Evolutionary conservation across 2,329 filamentous ascomycete genomes (phyloP), one percentile per base, ranked within the genome.

Genomic region (Aschersonia sp.): DNA sequence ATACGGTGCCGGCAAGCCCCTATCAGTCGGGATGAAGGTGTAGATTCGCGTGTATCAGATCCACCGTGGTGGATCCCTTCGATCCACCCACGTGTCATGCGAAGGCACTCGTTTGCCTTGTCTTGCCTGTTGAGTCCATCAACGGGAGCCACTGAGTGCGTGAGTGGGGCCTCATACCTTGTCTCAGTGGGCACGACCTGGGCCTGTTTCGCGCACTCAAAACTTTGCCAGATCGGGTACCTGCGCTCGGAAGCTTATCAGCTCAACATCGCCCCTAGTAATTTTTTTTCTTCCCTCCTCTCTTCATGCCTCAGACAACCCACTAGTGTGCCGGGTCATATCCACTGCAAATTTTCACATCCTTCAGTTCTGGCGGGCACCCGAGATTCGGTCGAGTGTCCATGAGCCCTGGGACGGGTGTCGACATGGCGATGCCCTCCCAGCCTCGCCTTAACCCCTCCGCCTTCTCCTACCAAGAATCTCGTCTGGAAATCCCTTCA

Each of bases 51-150:
- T 45, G 48, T 33, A 31, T 42, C 47, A 31, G 46, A 37, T 33
- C 48, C 48, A 48, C 48, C 30, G 30, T 12, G 42, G 50, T 47
- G 47, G 50, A 32, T 30, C 31, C 40, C 22, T 30, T 41, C 46
- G 51, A 47, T 51, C 54, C 53, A 54, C 54, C 54, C 33, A 55
- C 54, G 52, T 54, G 53, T 47, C 50, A 54, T 47, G 48, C 48
- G 49, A 46, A 42, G 44, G 47, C 48, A 48, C 47, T 52, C 47
- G 47, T 42, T 40, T n/a, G 37, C 12, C 22, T 30, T 30, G 35
- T 46, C 7, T 7, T 30, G 42, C 22, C 46, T 31, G 42, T 37
- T 22, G 29, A 30, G 31, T 47, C 48, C 52, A 44, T 54, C 43
- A 35, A 44, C 42, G 32, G 30, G 10, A 47, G 46, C 46, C 47